Percentiles rank a stretch among this genome's conserved stretches.
phyloP scores from a whole-genome alignment of 1,284 basidiomycete genomes.

The Tilletia setariae region DNA sequence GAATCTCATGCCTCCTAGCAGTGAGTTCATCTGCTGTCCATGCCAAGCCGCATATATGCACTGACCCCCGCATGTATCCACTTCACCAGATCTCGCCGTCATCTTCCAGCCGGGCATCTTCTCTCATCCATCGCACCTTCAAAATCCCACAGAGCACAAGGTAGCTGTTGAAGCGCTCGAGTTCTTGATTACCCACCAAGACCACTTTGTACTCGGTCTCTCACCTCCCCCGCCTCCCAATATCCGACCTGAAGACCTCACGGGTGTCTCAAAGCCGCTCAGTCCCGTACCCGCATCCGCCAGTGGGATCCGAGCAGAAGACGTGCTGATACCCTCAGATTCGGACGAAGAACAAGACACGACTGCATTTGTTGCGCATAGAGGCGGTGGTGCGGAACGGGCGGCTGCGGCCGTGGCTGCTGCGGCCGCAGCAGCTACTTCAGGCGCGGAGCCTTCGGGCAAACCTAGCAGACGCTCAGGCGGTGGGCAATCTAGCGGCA shows the following conservation, averaged over 20 bases:
- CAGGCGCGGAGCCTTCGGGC: background rate
- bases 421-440: background rate
- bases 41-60: background rate
- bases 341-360: conserved; percentile 51
- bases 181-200: conserved; percentile 72
- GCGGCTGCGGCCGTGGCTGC: conserved; percentile 2
- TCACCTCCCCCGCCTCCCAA: conserved; percentile 41
- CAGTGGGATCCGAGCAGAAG: conserved; percentile 17
- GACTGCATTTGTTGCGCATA: conserved; percentile 41
- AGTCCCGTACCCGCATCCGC: conserved; percentile 21
- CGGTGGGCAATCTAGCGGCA: background rate
- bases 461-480: background rate
- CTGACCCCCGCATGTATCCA: conserved; percentile 1
- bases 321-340: conserved; percentile 42
- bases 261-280: conserved; percentile 36
- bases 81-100: conserved; percentile 45
- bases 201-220: conserved; percentile 50
- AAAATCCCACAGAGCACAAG: conserved; percentile 65
- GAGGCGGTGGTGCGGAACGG: conserved; percentile 45
- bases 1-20: conserved; percentile 92
- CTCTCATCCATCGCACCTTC: conserved; percentile 72
- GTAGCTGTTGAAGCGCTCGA: conserved; percentile 86
- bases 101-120: conserved; percentile 59
- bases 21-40: conserved; percentile 59
- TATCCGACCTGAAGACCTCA: conserved; percentile 38